These are phyloP conservation scores for Colletotrichum coccodes DNA, from an alignment of 2,329 filamentous ascomycete genomes.

Conservation along the genomic window DNA sequence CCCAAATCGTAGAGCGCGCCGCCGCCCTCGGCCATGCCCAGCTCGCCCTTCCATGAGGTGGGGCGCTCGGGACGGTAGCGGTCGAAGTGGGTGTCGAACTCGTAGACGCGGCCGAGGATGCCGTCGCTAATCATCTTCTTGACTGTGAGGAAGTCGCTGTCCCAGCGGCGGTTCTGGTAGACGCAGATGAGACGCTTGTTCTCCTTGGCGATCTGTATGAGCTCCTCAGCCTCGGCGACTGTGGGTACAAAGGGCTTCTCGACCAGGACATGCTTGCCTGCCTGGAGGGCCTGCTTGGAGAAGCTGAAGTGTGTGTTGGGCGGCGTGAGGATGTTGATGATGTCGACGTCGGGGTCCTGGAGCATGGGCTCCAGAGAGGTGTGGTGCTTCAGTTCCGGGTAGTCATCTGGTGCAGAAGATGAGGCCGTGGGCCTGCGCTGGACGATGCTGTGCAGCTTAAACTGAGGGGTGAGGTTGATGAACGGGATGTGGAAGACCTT, in stretches of 20 bases:
- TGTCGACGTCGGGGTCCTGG: conserved; percentile 71
- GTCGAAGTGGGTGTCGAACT: conserved; percentile 86
- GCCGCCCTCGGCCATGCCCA: conserved; percentile 69
- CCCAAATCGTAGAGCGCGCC: conserved; percentile 80
- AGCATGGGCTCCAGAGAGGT: conserved; percentile 71
- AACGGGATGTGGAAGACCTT: conserved; percentile 89
- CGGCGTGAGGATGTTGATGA: conserved; percentile 77
- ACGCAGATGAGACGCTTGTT: conserved; percentile 67
- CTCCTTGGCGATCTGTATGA: conserved; percentile 65
- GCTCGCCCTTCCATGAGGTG: conserved; percentile 72
- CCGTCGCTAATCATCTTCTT: conserved; percentile 68
- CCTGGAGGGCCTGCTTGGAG: conserved; percentile 71
- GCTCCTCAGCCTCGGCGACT: conserved; percentile 71
- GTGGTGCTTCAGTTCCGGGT: conserved; percentile 73
- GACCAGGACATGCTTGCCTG: conserved; percentile 81
- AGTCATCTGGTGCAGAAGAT: conserved; percentile 76
- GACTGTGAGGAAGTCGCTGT: conserved; percentile 80
- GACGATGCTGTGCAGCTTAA: conserved; percentile 79
- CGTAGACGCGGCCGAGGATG: conserved; percentile 75
- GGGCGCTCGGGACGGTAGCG: conserved; percentile 72
- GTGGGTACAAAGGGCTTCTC: conserved; percentile 88
- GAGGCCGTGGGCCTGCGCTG: conserved; percentile 76
- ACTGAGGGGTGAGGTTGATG: conserved; percentile 69
- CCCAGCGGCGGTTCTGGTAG: conserved; percentile 84
- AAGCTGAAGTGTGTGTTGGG: conserved; percentile 77